Base-by-base conservation (phyloP, 2,329 filamentous ascomycete species). In the Penicillium sp. region DNA sequence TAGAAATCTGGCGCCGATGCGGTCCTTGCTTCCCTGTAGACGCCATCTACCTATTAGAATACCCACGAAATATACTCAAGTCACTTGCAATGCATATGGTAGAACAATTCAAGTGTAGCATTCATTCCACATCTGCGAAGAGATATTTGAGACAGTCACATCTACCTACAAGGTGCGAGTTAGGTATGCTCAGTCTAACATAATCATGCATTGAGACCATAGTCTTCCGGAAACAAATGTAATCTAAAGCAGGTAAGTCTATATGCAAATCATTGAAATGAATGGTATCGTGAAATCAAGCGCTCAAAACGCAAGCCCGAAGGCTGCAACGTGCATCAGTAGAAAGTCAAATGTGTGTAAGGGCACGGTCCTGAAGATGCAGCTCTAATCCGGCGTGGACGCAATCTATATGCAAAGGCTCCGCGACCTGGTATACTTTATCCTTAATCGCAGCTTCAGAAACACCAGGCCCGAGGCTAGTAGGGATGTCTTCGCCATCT, bases 1-100 rank as follows among this genome's bases (percentile, higher is more conserved):
- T 47, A 68, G 66, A 61, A 61, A 25, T 69, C 66, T 3, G 61
- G 65, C 6, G 66, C 62, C 12, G 65, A 67, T 41, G 55, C 65
- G 4, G 60, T 69, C n/a, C 50, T 69, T 53, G 66, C 66, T 16
- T 62, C 65, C 29, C 55, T 68, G 52, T 68, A 57, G 41, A 44
- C 2, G 5, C 10, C 9, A 13, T 2, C 6, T 13, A 44, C 2
- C 6, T 13, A 44, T 47, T 47, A 47, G 27, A 48, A 38, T 41
- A 22, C 13, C 18, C 14, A 22, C 22, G 4, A 25, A 25, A 5
- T 25, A 7, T 25, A 25, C 7, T 4, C 22, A 25, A 25, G 5
- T 8, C 22, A 6, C 4, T 25, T 25, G 22, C 22, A 25, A 25
- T 8, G 22, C 4, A 8, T 8, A 25, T 25, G 22, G 7, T 25